Conservation (phyloP, 2,329 filamentous ascomycete genomes). For the Exophiala oligosperma region DNA sequence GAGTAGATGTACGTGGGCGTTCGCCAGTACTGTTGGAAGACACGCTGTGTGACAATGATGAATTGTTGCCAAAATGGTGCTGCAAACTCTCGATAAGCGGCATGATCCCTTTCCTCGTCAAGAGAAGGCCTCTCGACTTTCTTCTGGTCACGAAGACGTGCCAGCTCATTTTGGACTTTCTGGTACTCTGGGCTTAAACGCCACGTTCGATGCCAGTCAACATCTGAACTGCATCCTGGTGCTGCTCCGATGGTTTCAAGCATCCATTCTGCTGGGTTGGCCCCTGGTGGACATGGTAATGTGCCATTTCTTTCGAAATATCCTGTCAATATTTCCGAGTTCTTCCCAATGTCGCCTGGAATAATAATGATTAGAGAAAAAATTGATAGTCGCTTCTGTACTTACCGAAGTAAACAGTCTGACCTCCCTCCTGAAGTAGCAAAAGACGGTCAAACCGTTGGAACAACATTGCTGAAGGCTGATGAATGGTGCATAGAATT, state of each 20-base stretch:
- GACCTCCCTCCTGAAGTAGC: slow-evolving; percentile 73
- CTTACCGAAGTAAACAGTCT: slow-evolving; percentile 73
- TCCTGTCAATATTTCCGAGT: slow-evolving; percentile 56
- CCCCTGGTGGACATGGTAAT: slow-evolving; percentile 61
- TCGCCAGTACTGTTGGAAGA: slow-evolving; percentile 70
- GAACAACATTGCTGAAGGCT: slow-evolving; percentile 56
- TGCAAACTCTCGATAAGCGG: slow-evolving; percentile 62
- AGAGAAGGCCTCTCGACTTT: slow-evolving; percentile 35
- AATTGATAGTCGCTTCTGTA: not conserved
- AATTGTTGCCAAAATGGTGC: slow-evolving; percentile 69
- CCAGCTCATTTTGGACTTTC: slow-evolving; percentile 57
- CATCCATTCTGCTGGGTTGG: slow-evolving; percentile 70
- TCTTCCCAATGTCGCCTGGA: slow-evolving; percentile 68
- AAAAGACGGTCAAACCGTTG: slow-evolving; percentile 68
- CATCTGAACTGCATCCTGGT: slow-evolving; percentile 57
- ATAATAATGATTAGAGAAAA: too few species aligned
- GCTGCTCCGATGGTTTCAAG: slow-evolving; percentile 51
- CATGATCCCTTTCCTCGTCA: slow-evolving; percentile 37
- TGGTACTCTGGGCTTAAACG: slow-evolving; percentile 55
- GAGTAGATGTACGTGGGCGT: slow-evolving; percentile 72
- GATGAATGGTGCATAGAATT: slow-evolving; percentile 58
- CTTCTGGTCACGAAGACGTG: slow-evolving; percentile 44
- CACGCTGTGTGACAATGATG: slow-evolving; percentile 65
- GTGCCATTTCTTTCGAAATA: slow-evolving; percentile 78
- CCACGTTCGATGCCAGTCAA: slow-evolving; percentile 65